phyloP scores from a whole-genome alignment of 208 protist species.

The Eutreptiella sp. region DNA sequence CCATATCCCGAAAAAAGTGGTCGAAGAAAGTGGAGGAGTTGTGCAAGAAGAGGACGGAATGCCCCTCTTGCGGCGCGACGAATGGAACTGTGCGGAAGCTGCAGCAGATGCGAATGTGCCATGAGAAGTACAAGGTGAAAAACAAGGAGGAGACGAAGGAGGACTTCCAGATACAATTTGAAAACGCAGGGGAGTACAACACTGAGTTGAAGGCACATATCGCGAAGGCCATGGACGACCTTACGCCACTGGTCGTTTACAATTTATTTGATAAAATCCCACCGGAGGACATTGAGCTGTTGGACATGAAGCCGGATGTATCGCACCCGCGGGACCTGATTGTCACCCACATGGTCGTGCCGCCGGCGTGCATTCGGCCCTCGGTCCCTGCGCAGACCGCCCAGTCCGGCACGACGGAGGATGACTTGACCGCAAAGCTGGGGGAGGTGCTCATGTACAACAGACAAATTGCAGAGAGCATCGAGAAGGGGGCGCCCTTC shows the following conservation, averaged over 20 bases:
- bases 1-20: conserved; percentile 30
- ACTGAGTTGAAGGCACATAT: conserved; percentile 57
- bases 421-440: conserved; percentile 96
- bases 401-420: conserved; percentile 87
- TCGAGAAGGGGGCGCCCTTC: conserved; percentile 52
- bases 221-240: conserved; percentile 67
- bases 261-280: conserved; percentile 83
- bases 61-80: conserved; percentile 79
- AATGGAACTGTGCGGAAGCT: conserved; percentile 86
- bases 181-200: conserved; percentile 44
- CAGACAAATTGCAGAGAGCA: conserved; percentile 55
- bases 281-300: conserved; percentile 77
- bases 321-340: conserved; percentile 82
- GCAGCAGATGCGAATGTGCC: no score
- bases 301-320: conserved; percentile 78
- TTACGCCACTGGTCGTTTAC: conserved; percentile 80
- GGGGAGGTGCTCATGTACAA: conserved; percentile 78
- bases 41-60: conserved; percentile 69
- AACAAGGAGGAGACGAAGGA: conserved; percentile 44
- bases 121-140: conserved; percentile 48
- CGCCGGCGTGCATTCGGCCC: conserved; percentile 93
- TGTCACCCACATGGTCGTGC: conserved; percentile 85
- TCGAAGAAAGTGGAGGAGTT: conserved; percentile 40
- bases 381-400: conserved; percentile 62
- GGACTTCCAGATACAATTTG: conserved; percentile 42